These are phyloP conservation scores for Ehretia macrophylla DNA, from an alignment of 257 asterid genomes.

Conservation along the genomic window DNA sequence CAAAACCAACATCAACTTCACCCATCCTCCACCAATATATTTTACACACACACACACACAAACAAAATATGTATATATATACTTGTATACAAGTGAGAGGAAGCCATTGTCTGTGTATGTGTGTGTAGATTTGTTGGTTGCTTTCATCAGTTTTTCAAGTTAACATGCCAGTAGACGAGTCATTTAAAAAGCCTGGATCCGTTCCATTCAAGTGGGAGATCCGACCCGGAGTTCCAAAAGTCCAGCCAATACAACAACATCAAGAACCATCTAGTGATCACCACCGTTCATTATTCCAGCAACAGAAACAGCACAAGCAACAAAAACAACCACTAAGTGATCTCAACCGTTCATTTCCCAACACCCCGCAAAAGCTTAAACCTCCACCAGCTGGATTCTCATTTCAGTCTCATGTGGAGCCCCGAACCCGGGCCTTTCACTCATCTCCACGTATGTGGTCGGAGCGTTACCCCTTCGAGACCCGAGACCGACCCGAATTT, in stretches of 20 bases:
- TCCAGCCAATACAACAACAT: slow-evolving; percentile 14
- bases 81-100: neutral
- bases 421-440: slow-evolving; percentile 30
- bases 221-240: slow-evolving; percentile 82
- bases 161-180: slow-evolving; percentile 44
- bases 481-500: slow-evolving; percentile 17
- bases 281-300: neutral
- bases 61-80: neutral
- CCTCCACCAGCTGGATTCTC: slow-evolving; percentile 62
- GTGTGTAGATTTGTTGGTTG: too few species aligned
- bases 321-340: neutral
- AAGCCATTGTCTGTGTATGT: too few species aligned
- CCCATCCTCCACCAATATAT: neutral
- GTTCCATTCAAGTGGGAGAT: slow-evolving; percentile 88
- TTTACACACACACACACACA: slow-evolving; percentile 9
- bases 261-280: neutral
- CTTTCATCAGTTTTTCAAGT: too few species aligned
- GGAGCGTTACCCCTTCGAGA: slow-evolving; percentile 12
- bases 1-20: slow-evolving; percentile 13
- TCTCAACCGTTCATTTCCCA: slow-evolving; percentile 14
- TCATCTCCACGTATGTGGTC: slow-evolving; percentile 34
- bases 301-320: neutral
- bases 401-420: slow-evolving; percentile 28
- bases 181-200: slow-evolving; percentile 64
- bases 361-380: slow-evolving; percentile 37